phyloP scores from a whole-genome alignment of 805 yeast genomes.

The Nakazawaea ernobii region DNA sequence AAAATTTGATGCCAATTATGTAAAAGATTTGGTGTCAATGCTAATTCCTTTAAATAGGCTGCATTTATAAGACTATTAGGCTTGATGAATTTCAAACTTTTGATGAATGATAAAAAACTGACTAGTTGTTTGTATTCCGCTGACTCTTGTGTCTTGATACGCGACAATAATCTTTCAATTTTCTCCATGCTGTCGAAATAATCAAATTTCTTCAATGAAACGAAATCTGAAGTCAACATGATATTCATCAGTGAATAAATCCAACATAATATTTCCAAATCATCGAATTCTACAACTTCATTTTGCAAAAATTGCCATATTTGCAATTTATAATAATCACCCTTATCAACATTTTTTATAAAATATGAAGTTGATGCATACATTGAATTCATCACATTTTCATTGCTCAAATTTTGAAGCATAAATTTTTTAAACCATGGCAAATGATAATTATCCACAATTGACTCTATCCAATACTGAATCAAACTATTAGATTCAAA shows the following conservation, averaged over 20 bases:
- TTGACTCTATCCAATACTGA: neutral
- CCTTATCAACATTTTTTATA: neutral
- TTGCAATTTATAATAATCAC: neutral
- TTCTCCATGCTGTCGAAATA: neutral
- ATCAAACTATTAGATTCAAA: conserved; percentile 7
- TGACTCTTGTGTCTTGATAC: neutral
- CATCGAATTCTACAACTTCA: neutral
- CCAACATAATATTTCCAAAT: conserved; percentile 1
- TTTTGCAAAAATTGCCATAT: neutral
- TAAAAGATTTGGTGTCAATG: neutral
- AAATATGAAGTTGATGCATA: neutral
- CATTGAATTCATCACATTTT: neutral
- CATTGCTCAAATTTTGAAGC: neutral
- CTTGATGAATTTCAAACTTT: conserved; percentile 6
- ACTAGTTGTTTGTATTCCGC: neutral
- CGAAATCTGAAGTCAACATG: conserved; percentile 1
- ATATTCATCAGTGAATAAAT: conserved; percentile 1
- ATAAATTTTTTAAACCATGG: conserved; percentile 1
- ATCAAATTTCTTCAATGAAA: neutral
- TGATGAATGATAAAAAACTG: neutral
- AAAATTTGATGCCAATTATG: conserved; percentile 4
- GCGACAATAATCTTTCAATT: neutral
- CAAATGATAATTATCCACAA: neutral
- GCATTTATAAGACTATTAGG: neutral
- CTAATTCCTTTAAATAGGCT: neutral